Conservation (phyloP, 2,329 filamentous ascomycete genomes). For the Talaromyces sp. region DNA sequence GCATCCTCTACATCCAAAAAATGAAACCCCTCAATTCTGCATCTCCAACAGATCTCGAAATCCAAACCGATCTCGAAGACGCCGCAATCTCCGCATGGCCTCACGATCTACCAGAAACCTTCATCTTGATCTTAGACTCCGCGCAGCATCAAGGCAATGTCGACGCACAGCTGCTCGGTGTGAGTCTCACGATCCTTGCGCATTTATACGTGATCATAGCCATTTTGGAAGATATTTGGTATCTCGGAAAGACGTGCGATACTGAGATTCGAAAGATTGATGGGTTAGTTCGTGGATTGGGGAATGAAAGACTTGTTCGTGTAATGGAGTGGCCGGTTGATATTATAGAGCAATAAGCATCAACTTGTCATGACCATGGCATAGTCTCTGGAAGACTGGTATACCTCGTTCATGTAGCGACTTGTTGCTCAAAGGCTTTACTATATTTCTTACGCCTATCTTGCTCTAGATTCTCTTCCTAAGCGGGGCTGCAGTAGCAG, state of each 20-base stretch:
- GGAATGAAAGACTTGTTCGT: not conserved
- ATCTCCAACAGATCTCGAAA: not conserved
- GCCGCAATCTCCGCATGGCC: not conserved
- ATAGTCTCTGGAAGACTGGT: no score
- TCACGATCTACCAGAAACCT: not conserved
- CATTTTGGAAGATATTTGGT: not conserved
- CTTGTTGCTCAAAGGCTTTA: no score
- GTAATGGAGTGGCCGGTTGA: not conserved
- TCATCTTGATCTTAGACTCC: not conserved
- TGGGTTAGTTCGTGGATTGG: not conserved
- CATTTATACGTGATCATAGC: not conserved
- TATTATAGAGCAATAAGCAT: not conserved
- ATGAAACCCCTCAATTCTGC: not conserved
- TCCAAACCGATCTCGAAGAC: not conserved
- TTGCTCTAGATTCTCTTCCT: no score
- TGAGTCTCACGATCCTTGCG: not conserved
- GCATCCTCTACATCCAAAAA: not conserved
- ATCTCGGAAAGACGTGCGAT: not conserved
- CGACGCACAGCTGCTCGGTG: not conserved
- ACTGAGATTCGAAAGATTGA: not conserved
- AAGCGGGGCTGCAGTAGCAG: no score
- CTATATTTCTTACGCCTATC: no score
- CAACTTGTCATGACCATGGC: no score
- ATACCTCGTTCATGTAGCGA: no score
- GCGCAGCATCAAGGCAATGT: not conserved